These are phyloP conservation scores for Penicillium atrosanguineum DNA, from an alignment of 495 filamentous ascomycete genomes.

Conservation along the genomic window DNA sequence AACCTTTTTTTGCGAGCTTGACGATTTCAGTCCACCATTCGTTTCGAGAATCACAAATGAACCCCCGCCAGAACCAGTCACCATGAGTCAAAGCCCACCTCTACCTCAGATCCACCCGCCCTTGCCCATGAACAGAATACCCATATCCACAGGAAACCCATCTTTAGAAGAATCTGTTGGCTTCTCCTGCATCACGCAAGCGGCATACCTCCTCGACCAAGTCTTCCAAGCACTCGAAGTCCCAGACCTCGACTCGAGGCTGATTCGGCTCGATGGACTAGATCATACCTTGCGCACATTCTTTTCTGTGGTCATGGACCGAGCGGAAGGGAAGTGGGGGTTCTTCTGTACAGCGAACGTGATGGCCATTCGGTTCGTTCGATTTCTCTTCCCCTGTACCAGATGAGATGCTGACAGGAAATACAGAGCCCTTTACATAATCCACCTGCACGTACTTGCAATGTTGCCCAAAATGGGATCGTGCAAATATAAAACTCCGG, in stretches of 20 bases:
- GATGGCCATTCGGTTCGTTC: background rate
- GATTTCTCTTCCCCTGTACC: background rate
- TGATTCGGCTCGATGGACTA: conserved; percentile 12
- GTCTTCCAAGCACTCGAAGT: conserved; percentile 14
- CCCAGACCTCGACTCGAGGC: conserved; percentile 15
- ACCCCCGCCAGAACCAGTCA: too few species aligned
- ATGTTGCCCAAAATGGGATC: background rate
- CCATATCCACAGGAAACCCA: too few species aligned
- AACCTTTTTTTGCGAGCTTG: too few species aligned
- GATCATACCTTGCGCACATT: conserved; percentile 19
- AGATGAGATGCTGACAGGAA: background rate
- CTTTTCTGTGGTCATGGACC: conserved; percentile 1
- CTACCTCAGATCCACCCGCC: too few species aligned
- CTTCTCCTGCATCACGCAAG: too few species aligned
- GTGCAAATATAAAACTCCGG: background rate
- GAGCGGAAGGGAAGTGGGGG: background rate
- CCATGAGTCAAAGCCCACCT: too few species aligned
- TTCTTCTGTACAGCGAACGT: background rate
- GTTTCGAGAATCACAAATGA: too few species aligned
- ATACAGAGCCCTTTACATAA: background rate
- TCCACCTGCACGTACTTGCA: background rate
- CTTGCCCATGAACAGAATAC: too few species aligned
- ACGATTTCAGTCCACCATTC: too few species aligned
- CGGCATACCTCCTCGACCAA: conserved; percentile 15
- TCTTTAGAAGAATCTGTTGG: too few species aligned